phyloP scores from a whole-genome alignment of 306 rosid genomes.

The Prunus persica region DNA sequence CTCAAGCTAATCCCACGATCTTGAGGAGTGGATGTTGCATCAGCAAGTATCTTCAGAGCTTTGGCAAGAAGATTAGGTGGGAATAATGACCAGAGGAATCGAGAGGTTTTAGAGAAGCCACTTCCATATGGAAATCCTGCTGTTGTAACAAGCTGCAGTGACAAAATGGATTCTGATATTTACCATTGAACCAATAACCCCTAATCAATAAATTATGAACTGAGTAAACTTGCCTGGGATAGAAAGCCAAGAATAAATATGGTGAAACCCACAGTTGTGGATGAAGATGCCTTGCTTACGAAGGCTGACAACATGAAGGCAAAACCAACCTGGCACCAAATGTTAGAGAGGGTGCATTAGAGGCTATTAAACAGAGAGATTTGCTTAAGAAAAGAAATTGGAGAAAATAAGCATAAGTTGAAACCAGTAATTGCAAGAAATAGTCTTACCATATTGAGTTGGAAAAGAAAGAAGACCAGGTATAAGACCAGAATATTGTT shows the following conservation, averaged over 20 bases:
- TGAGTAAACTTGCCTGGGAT: conserved; percentile 68
- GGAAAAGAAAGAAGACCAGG: conserved; percentile 79
- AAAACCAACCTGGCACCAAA: conserved; percentile 63
- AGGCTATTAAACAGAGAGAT: neutral
- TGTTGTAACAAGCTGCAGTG: conserved; percentile 53
- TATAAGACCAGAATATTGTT: conserved; percentile 56
- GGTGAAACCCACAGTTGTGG: conserved; percentile 80
- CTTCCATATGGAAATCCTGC: conserved; percentile 54
- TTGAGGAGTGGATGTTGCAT: conserved; percentile 58
- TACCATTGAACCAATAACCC: conserved; percentile 13
- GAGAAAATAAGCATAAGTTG: conserved; percentile 1
- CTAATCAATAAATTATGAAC: conserved; percentile 8
- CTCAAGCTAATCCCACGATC: conserved; percentile 78
- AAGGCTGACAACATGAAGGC: conserved; percentile 91
- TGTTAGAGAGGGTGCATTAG: conserved; percentile 10
- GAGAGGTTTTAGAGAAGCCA: conserved; percentile 16
- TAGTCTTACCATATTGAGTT: conserved; percentile 76
- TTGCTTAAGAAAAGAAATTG: neutral
- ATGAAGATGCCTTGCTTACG: conserved; percentile 72
- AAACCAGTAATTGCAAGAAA: conserved; percentile 20
- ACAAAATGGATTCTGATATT: conserved; percentile 25
- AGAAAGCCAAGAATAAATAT: conserved; percentile 74
- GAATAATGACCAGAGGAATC: conserved; percentile 65
- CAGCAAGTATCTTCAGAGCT: conserved; percentile 57
- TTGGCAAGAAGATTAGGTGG: conserved; percentile 86